Evolutionary conservation across 306 rosid genomes (phyloP).

Genomic region (Fragaria vesca): DNA sequence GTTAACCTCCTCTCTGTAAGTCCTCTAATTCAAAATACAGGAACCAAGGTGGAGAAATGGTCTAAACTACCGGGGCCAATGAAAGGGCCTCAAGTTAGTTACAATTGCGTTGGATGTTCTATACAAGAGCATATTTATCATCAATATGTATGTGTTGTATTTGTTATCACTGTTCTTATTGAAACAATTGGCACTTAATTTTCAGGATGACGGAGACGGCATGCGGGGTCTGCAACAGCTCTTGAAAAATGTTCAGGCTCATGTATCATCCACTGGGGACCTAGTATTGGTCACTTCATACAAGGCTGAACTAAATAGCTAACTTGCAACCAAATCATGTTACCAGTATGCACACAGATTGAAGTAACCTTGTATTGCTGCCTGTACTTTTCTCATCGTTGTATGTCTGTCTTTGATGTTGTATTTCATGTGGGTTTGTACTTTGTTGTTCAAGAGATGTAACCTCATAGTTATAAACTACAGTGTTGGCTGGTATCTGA

Average conservation of each 20-base stretch:
- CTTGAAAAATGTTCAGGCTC: background rate
- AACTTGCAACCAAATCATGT: background rate
- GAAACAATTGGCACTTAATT: background rate
- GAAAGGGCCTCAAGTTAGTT: background rate
- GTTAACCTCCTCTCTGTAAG: background rate
- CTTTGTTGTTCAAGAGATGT: background rate
- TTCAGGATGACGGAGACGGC: background rate
- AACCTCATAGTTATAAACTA: background rate
- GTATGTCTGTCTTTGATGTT: background rate
- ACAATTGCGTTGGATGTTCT: background rate
- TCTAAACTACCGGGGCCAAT: background rate
- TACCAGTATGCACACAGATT: background rate
- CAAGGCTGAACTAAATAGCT: background rate
- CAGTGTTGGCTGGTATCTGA: background rate
- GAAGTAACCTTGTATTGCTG: background rate
- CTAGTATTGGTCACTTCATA: background rate
- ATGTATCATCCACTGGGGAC: background rate
- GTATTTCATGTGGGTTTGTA: background rate
- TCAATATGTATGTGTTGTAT: background rate
- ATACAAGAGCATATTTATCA: too few relatives aligned
- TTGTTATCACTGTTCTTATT: background rate
- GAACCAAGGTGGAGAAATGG: background rate
- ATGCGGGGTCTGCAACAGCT: background rate
- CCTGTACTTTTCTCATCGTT: background rate
- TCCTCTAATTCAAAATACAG: constrained; percentile 3